These are phyloP conservation scores for Termitomyces sp. DNA, from an alignment of 768 basidiomycete genomes.

Conservation along the genomic window DNA sequence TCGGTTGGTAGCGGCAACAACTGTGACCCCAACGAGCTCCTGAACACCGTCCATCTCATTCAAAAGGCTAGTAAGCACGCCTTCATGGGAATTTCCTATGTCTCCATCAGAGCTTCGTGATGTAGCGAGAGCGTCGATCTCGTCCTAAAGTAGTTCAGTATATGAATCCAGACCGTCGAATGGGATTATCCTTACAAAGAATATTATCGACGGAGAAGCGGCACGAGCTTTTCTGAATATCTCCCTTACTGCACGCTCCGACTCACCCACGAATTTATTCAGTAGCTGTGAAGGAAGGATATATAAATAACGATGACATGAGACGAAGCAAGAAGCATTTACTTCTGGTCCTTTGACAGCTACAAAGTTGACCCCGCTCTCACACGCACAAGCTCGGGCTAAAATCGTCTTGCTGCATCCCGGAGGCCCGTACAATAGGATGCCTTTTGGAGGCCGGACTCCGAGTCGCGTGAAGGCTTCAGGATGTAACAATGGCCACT, in stretches of 20 bases:
- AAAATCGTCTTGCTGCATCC: conserved; percentile 97
- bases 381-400: conserved; percentile 88
- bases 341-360: conserved; percentile 98
- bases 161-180: neutral
- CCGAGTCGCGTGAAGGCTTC: conserved; percentile 86
- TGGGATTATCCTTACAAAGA: conserved; percentile 66
- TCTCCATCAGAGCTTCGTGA: conserved; percentile 65
- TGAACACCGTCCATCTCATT: conserved; percentile 99
- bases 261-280: conserved; percentile 97
- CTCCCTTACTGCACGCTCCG: conserved; percentile 91
- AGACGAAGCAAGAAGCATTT: conserved; percentile 17
- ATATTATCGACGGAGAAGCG: conserved; percentile 92
- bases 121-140: conserved; percentile 91
- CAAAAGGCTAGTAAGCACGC: conserved; percentile 87
- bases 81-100: conserved; percentile 63
- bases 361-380: conserved; percentile 93
- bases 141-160: conserved; percentile 58
- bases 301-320: neutral
- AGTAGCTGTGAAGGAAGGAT: conserved; percentile 56
- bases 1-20: conserved; percentile 94
- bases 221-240: conserved; percentile 94
- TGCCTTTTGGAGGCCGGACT: conserved; percentile 83
- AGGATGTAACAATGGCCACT: conserved; percentile 91
- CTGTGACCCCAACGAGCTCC: conserved; percentile 90
- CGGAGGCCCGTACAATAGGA: conserved; percentile 91